Percentiles rank a stretch among this genome's conserved stretches.
Conservation (phyloP, 345 rosid species). For the Hypericum perforatum region DNA sequence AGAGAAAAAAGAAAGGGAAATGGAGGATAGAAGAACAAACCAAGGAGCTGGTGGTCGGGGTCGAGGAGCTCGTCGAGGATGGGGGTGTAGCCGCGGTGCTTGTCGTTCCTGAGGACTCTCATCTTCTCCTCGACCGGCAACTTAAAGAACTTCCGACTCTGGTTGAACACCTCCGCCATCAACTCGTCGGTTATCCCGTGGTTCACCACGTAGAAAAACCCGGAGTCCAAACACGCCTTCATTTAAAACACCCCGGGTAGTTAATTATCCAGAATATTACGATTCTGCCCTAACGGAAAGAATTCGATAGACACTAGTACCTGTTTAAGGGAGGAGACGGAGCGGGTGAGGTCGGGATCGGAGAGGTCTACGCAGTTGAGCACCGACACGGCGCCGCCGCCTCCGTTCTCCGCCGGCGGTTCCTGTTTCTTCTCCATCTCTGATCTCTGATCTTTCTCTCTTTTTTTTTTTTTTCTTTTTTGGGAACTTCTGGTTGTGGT, state of each 20-base stretch:
- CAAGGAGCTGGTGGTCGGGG: constrained; percentile 52
- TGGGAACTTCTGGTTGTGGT: too few species aligned
- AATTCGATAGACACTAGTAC: constrained; percentile 6
- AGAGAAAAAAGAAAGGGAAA: background rate
- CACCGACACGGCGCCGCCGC: constrained; percentile 17
- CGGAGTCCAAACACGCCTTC: constrained; percentile 74
- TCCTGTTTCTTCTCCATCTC: constrained; percentile 12
- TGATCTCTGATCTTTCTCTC: too few species aligned
- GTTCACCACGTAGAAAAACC: constrained; percentile 73
- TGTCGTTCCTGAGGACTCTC: constrained; percentile 60
- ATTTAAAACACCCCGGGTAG: too few species aligned
- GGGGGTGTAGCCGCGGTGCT: constrained; percentile 72
- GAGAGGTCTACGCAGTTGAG: constrained; percentile 63
- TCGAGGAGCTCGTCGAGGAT: constrained; percentile 57
- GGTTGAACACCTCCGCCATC: constrained; percentile 48
- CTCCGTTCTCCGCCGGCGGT: background rate
- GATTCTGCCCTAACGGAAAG: too few species aligned
- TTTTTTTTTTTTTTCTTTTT: too few species aligned
- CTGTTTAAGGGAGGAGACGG: constrained; percentile 55
- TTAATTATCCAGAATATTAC: too few species aligned
- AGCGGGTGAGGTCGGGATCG: constrained; percentile 19
- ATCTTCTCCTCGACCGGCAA: constrained; percentile 54
- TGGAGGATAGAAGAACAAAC: constrained; percentile 17
- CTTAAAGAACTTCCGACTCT: constrained; percentile 51
- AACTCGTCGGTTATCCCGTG: constrained; percentile 66